Base-by-base conservation (phyloP, 2,329 filamentous ascomycete species). In the Diplodia corticola region DNA sequence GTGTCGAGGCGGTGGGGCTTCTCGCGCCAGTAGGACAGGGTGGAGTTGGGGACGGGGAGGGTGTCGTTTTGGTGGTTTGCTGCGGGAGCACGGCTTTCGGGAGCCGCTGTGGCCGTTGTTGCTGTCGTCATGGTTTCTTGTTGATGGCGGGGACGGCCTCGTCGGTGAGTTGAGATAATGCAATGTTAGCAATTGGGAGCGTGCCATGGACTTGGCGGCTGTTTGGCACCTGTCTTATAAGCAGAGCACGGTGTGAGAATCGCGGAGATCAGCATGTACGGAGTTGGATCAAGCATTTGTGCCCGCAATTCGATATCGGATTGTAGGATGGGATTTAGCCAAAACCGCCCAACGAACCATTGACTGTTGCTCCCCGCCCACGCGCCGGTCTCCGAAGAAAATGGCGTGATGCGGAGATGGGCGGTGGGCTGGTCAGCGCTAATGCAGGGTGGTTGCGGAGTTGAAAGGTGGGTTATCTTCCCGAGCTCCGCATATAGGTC, bases 21-120 rank as follows among this genome's bases (percentile, higher is more conserved):
- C 24, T 69, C 71, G 67, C 76, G 76, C 78, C 77, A 80, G 69
- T 79, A 78, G 24, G 73, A 73, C 0, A 69, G 50, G 4, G 74
- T 73, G 0, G 77, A 74, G 35, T 74, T 70, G 10, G 73, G 69
- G 15, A 72, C 73, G 22, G 78, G 77, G 2, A 51, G 46, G 20
- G n/a, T 26, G 44, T 20, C 7, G 46, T 49, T 50, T 7, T 33
- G 20, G 46, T 37, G 40, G 22, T 35, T 22, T 35, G 22, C 20
- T 10, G 30, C 28, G 33, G n/a, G 12, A n/a, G 30, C 12, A 30
- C 22, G 20, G 53, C 2, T 37, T 4, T 35, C n/a, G 20, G 17
- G 1, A 20, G 13, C 9, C 51, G 20, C 17, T 30, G n/a, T 54
- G 26, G 55, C 1, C 24, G 55, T 46, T 24, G 51, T 15, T n/a